Evolutionary conservation across 495 filamentous ascomycete genomes (phyloP), one percentile per base, ranked within the genome.

Genomic region (Trichoderma asperelloides): DNA sequence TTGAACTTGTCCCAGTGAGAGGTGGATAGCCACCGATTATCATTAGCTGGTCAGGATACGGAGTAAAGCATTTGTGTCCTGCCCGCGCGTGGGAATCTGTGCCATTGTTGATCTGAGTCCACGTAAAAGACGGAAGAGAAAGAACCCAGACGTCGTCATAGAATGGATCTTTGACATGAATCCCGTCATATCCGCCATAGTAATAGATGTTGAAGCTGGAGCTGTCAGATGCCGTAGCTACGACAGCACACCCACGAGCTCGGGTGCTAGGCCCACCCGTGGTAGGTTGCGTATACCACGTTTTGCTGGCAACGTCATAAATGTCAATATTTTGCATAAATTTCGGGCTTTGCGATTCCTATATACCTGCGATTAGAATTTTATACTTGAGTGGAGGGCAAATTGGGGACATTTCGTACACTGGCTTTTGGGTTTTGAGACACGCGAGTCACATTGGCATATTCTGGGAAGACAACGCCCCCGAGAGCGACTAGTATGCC

Each of bases 51-150:
- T 91, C 87, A 3, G 89, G 87, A 68, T 90, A 91, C 0, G 87
- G 83, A 73, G 79, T 86, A 43, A 88, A 76, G 69, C 89, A 91
- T 70, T 83, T 80, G 70, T 92, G 89, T 0, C 82, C 82, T 23
- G 79, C 85, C 41, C 89, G 84, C 13, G 76, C 86, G 66, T 85
- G 85, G 13, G 63, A 70, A 3, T 63, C 55, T 0, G 66, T 77
- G 4, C 88, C 84, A 0, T 73, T 74, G 40, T 82, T 80, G 15
- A 87, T 80, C 70, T 85, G 84, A 43, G 84, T 84, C 91, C 91
- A 94, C n/a, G 77, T 85, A 74, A 94, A 93, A 0, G 89, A 86
- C 0, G 91, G 91, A 18, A 93, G 73, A 0, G 89, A 91, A 30
- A 94, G 72, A 15, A 92, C 83, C 74, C 88, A 92, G 16, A 93